phyloP scores from a whole-genome alignment of 768 basidiomycete species.

The Chalciporus sphaerocephalus region DNA sequence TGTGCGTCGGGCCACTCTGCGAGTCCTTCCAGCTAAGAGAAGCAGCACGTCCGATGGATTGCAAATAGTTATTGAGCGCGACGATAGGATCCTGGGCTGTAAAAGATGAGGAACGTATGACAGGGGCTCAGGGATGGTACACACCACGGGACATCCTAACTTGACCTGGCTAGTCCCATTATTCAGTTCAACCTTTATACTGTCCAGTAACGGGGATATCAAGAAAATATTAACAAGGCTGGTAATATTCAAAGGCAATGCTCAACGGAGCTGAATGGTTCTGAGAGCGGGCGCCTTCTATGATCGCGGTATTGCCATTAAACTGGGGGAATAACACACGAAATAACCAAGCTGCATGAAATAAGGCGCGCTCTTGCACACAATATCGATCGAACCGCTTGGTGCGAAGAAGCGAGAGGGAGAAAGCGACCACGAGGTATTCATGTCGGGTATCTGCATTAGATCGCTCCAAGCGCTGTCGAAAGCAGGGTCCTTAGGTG shows the following conservation, averaged over 20 bases:
- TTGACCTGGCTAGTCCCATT: conserved; percentile 16
- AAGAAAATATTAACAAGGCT: conserved; percentile 21
- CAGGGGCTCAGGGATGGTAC: conserved; percentile 1
- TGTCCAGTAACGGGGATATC: conserved; percentile 16
- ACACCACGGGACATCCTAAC: conserved; percentile 21
- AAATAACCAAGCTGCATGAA: conserved; percentile 30
- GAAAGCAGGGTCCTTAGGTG: conserved; percentile 20
- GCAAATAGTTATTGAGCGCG: conserved; percentile 48
- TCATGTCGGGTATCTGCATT: conserved; percentile 37
- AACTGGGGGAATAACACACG: conserved; percentile 25
- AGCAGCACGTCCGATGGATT: conserved; percentile 38
- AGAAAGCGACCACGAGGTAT: conserved; percentile 30
- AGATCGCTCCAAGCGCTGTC: conserved; percentile 31
- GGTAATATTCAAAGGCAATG: conserved; percentile 27
- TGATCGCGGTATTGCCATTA: conserved; percentile 29
- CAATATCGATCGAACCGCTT: conserved; percentile 33
- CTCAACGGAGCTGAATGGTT: conserved; percentile 24
- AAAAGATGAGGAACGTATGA: conserved; percentile 14
- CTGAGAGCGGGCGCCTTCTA: conserved; percentile 21
- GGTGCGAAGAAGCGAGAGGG: conserved; percentile 31
- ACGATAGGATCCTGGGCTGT: conserved; percentile 28
- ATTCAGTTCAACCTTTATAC: conserved; percentile 26
- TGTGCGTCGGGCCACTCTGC: conserved; percentile 40
- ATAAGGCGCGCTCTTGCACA: conserved; percentile 30
- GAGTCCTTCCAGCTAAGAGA: conserved; percentile 55